These are phyloP conservation scores for Oenanthe javanica DNA, from an alignment of 140 eudicot genomes.

Conservation along the genomic window DNA sequence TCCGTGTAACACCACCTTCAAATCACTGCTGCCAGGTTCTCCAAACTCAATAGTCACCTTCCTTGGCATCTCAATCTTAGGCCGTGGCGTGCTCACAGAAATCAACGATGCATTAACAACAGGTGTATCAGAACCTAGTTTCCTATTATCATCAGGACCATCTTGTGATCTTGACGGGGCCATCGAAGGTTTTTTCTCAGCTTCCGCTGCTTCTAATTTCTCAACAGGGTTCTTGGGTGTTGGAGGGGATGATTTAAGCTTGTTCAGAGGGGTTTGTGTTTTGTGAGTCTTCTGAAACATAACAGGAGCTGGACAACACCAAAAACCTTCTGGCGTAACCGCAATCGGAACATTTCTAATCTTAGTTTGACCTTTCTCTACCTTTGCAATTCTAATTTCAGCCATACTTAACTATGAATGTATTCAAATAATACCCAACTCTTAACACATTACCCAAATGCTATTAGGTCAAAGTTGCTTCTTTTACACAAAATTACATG, in stretches of 20 bases:
- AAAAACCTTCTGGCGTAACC: constrained; percentile 98
- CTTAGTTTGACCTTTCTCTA: constrained; percentile 72
- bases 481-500: background rate
- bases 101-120: constrained; percentile 35
- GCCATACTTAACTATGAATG: constrained; percentile 37
- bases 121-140: constrained; percentile 30
- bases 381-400: constrained; percentile 60
- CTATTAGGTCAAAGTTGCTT: background rate
- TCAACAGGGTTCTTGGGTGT: constrained; percentile 30
- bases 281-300: constrained; percentile 77
- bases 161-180: constrained; percentile 36
- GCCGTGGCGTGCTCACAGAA: constrained; percentile 35
- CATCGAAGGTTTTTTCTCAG: constrained; percentile 36
- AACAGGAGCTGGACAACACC: constrained; percentile 99
- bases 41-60: constrained; percentile 92
- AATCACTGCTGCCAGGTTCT: constrained; percentile 86
- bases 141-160: constrained; percentile 40
- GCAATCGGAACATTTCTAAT: constrained; percentile 92
- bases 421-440: constrained; percentile 10
- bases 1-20: constrained; percentile 67
- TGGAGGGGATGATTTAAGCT: constrained; percentile 49
- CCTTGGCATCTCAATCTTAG: constrained; percentile 55
- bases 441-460: background rate
- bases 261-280: constrained; percentile 52
- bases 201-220: constrained; percentile 46